Conservation (phyloP, 2,329 filamentous ascomycete genomes). For the Emmonsia crescens region DNA sequence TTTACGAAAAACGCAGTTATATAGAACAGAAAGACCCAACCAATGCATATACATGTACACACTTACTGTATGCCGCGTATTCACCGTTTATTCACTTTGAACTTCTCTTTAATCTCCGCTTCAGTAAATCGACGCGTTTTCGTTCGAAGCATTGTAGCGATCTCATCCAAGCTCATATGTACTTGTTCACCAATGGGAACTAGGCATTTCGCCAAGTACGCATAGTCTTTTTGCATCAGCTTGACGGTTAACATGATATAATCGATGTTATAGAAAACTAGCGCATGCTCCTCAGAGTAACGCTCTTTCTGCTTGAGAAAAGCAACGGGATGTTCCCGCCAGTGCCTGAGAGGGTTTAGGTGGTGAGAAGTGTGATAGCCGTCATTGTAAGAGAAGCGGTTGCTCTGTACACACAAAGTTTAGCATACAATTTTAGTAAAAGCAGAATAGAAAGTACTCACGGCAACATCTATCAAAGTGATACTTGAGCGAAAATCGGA, state of each 20-base stretch:
- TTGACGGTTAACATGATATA: constrained; percentile 65
- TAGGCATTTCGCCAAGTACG: constrained; percentile 55
- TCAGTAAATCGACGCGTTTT: constrained; percentile 58
- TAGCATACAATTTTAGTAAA: background rate
- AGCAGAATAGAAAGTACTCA: constrained; percentile 34
- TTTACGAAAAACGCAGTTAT: background rate
- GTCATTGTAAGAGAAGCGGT: constrained; percentile 73
- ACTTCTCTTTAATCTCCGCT: constrained; percentile 53
- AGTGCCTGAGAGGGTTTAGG: constrained; percentile 66
- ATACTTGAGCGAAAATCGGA: constrained; percentile 72
- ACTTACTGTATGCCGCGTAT: background rate
- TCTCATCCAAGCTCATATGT: constrained; percentile 52
- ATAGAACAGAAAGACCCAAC: background rate
- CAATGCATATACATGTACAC: background rate
- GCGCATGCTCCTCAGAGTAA: constrained; percentile 56
- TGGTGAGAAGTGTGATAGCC: constrained; percentile 76
- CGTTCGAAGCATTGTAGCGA: constrained; percentile 50
- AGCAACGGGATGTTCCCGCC: constrained; percentile 66
- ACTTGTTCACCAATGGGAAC: constrained; percentile 67
- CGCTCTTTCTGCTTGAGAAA: constrained; percentile 59
- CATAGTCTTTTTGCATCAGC: constrained; percentile 60
- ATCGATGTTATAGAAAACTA: constrained; percentile 73
- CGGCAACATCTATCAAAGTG: constrained; percentile 65
- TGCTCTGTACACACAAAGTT: constrained; percentile 44
- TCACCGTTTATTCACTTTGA: constrained; percentile 17